These are phyloP conservation scores for Oryza officinalis DNA, from an alignment of 176 grass and related monocot species.

Conservation along the genomic window DNA sequence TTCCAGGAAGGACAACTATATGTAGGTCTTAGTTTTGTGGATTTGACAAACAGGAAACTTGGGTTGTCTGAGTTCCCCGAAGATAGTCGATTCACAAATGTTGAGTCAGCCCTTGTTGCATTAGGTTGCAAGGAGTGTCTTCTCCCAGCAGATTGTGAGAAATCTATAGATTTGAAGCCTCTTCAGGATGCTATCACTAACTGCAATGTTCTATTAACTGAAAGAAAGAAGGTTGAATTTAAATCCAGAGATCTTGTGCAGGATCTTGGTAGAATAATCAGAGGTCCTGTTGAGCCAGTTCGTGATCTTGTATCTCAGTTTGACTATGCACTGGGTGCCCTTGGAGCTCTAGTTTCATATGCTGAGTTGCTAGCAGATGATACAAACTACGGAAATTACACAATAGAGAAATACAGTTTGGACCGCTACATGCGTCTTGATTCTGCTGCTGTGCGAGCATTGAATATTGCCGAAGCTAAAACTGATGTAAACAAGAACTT, in stretches of 20 bases:
- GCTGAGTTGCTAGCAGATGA: conserved; percentile 88
- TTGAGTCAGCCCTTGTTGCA: conserved; percentile 83
- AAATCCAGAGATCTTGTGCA: conserved; percentile 86
- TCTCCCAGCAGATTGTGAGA: conserved; percentile 72
- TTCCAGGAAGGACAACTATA: conserved; percentile 69
- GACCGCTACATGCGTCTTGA: conserved; percentile 87
- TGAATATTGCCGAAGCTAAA: conserved; percentile 89
- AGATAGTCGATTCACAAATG: conserved; percentile 90
- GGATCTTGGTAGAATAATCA: conserved; percentile 90
- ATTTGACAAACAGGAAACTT: conserved; percentile 85
- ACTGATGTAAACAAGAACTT: conserved; percentile 98
- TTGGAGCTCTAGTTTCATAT: conserved; percentile 82
- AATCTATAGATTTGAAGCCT: conserved; percentile 71
- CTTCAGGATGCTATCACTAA: conserved; percentile 69
- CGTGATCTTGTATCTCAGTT: conserved; percentile 84
- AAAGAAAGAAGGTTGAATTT: conserved; percentile 87
- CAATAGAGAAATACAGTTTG: conserved; percentile 87
- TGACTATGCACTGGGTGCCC: conserved; percentile 74
- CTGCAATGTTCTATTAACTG: conserved; percentile 77
- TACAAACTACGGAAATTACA: conserved; percentile 78
- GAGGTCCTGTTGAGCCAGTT: conserved; percentile 87
- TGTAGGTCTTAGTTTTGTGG: conserved; percentile 87
- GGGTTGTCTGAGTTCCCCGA: conserved; percentile 88
- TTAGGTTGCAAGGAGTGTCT: conserved; percentile 97
- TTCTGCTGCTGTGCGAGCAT: conserved; percentile 83